Conservation (phyloP, 495 filamentous ascomycete species). For the Xanthoparmelia taractica region DNA sequence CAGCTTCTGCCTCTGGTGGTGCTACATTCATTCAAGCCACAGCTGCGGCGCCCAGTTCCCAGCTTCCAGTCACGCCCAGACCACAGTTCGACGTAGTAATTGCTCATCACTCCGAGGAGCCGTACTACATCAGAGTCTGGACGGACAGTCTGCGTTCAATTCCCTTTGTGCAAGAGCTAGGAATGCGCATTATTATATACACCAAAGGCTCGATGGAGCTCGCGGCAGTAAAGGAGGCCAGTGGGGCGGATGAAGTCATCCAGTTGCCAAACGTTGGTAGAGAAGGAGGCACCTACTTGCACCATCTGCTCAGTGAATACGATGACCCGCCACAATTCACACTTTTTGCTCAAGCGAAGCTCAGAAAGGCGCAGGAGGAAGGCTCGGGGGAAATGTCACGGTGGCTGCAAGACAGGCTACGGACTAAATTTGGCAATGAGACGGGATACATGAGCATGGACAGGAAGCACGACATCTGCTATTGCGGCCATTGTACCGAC, state of each 20-base stretch:
- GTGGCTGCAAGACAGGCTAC: constrained; percentile 11
- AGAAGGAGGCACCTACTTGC: constrained; percentile 18
- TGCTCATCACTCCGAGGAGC: constrained; percentile 16
- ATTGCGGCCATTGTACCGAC: constrained; percentile 16
- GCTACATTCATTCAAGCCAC: neutral
- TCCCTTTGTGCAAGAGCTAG: constrained; percentile 8
- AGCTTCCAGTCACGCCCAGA: neutral
- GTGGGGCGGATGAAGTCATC: constrained; percentile 14
- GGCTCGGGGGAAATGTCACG: neutral
- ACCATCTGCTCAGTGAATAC: constrained; percentile 11
- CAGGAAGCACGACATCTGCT: constrained; percentile 17
- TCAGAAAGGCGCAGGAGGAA: constrained; percentile 15
- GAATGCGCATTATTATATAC: constrained; percentile 12
- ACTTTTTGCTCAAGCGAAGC: constrained; percentile 16
- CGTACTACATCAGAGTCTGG: constrained; percentile 15
- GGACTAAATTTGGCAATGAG: constrained; percentile 2
- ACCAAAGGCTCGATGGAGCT: constrained; percentile 11
- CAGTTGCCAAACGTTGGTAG: constrained; percentile 14
- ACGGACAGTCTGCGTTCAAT: constrained; percentile 11
- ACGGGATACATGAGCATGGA: constrained; percentile 20
- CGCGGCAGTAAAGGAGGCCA: constrained; percentile 2
- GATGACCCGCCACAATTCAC: constrained; percentile 12
- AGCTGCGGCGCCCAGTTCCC: neutral
- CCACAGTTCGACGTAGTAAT: constrained; percentile 9
- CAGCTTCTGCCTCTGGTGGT: neutral